Evolutionary conservation across 2,329 filamentous ascomycete species (phyloP).

Genomic region (Aspergillus latus): DNA sequence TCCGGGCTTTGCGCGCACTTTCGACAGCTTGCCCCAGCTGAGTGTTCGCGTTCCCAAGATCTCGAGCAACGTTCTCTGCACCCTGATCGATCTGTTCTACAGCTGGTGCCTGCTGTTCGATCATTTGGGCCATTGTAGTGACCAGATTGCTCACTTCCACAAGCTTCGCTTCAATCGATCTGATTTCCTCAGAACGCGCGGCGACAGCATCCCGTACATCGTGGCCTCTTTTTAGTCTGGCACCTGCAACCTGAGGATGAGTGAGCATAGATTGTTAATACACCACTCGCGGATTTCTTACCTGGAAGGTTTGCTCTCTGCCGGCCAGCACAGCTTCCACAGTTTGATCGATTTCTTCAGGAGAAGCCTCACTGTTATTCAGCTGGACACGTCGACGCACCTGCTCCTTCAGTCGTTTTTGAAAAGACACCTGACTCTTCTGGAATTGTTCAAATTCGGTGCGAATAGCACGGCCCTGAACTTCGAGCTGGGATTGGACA

Average conservation of each 20-base stretch:
- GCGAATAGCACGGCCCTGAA: conserved; percentile 77
- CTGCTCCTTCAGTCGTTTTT: conserved; percentile 76
- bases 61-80: conserved; percentile 78
- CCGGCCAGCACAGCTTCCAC: conserved; percentile 65
- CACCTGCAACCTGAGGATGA: conserved; percentile 32
- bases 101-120: conserved; percentile 80
- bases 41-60: conserved; percentile 80
- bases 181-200: conserved; percentile 80
- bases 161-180: conserved; percentile 73
- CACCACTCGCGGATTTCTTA: conserved; percentile 53
- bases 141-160: conserved; percentile 80
- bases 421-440: conserved; percentile 74
- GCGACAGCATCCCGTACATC: conserved; percentile 76
- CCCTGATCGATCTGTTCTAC: conserved; percentile 82
- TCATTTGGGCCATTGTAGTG: conserved; percentile 80
- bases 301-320: conserved; percentile 75
- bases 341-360: conserved; percentile 73
- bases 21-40: conserved; percentile 79
- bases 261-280: not conserved
- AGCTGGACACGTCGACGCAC: conserved; percentile 89
- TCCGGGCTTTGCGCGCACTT: conserved; percentile 75
- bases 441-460: conserved; percentile 79
- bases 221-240: conserved; percentile 68
- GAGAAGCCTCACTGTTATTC: conserved; percentile 70
- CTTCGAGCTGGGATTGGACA: conserved; percentile 78